These are phyloP conservation scores for Phialophora verrucosa DNA, from an alignment of 2,329 filamentous ascomycete species.

Conservation along the genomic window DNA sequence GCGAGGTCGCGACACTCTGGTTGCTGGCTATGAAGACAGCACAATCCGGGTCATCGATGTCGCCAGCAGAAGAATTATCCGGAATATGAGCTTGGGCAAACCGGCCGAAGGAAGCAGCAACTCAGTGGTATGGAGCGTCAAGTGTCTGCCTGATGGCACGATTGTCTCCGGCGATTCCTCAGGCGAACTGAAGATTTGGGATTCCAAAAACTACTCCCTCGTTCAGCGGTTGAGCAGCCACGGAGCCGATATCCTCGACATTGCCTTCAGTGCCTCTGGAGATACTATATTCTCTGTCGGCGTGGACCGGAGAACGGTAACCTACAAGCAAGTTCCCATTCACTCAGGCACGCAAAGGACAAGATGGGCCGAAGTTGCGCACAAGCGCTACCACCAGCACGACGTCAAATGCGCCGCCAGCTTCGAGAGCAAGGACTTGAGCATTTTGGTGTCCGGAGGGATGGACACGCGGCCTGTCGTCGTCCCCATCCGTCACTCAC, in stretches of 20 bases:
- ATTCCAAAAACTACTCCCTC: conserved; percentile 88
- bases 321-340: conserved; percentile 71
- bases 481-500: conserved; percentile 71
- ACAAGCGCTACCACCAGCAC: conserved; percentile 85
- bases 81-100: conserved; percentile 84
- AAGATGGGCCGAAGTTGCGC: conserved; percentile 84
- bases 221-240: conserved; percentile 85
- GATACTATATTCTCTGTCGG: conserved; percentile 84
- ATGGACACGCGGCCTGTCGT: conserved; percentile 85
- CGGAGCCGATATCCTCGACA: conserved; percentile 84
- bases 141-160: conserved; percentile 82
- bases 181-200: conserved; percentile 91
- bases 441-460: conserved; percentile 88
- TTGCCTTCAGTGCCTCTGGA: conserved; percentile 82
- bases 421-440: conserved; percentile 82
- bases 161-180: conserved; percentile 95
- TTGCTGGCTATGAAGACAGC: conserved; percentile 95
- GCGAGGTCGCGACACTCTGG: conserved; percentile 78
- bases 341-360: conserved; percentile 54
- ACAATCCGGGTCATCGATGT: conserved; percentile 92
- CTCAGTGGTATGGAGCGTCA: conserved; percentile 91
- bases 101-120: conserved; percentile 80
- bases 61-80: conserved; percentile 73
- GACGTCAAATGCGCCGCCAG: conserved; percentile 94
- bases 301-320: conserved; percentile 84